Evolutionary conservation across 352 stramenopile species (phyloP).

Genomic region (Phytophthora palmivora): DNA sequence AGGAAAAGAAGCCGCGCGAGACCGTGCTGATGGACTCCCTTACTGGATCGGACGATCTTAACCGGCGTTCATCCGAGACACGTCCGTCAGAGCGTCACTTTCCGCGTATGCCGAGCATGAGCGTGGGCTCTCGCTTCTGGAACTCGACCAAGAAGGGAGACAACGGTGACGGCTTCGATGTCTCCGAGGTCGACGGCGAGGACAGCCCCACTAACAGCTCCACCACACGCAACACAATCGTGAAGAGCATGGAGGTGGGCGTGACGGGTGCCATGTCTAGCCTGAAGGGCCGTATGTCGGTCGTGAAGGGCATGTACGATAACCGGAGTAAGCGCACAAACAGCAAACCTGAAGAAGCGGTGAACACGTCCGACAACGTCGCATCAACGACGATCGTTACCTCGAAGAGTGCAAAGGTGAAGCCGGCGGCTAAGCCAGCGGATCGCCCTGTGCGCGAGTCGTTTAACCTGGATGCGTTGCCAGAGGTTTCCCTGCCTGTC

Average conservation of each 20-base stretch:
- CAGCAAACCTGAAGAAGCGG: slow-evolving; percentile 60
- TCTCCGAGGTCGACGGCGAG: slow-evolving; percentile 54
- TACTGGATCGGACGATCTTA: slow-evolving; percentile 76
- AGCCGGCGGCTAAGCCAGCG: slow-evolving; percentile 40
- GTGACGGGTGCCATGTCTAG: slow-evolving; percentile 81
- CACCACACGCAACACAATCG: slow-evolving; percentile 78
- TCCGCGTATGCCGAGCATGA: slow-evolving; percentile 74
- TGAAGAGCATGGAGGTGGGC: slow-evolving; percentile 78
- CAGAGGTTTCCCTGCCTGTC: slow-evolving; percentile 80
- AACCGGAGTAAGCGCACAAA: slow-evolving; percentile 62
- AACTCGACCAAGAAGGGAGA: slow-evolving; percentile 58
- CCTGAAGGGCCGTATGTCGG: slow-evolving; percentile 82
- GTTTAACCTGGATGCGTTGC: slow-evolving; percentile 86
- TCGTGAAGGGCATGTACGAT: slow-evolving; percentile 83
- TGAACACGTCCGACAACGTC: slow-evolving; percentile 35
- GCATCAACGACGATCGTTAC: slow-evolving; percentile 33
- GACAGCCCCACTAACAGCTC: slow-evolving; percentile 50
- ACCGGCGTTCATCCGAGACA: slow-evolving; percentile 60
- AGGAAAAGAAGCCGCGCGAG: slow-evolving; percentile 66
- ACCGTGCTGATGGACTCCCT: slow-evolving; percentile 80
- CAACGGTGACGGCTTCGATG: slow-evolving; percentile 55
- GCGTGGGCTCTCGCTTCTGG: slow-evolving; percentile 78
- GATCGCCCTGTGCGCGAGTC: slow-evolving; percentile 79
- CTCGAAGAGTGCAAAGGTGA: slow-evolving; percentile 42
- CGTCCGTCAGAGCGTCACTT: slow-evolving; percentile 68